Conservation (phyloP, 2,329 filamentous ascomycete species). For the Simplicillium sp. region DNA sequence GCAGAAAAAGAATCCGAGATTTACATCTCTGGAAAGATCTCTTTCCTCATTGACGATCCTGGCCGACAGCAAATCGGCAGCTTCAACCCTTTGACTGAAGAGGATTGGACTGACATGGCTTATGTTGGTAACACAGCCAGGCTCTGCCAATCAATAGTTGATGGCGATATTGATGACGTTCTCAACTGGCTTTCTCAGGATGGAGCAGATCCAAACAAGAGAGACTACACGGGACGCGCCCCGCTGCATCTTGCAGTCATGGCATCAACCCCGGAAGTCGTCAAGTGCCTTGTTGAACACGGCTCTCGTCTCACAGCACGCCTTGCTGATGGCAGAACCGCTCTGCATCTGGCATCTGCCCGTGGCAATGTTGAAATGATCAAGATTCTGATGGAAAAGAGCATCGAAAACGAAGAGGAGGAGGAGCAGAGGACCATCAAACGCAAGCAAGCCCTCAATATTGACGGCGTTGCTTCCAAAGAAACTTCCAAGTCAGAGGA, state of each 20-base stretch:
- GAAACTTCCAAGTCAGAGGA: constrained; percentile 10
- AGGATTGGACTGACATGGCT: constrained; percentile 88
- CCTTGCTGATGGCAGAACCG: constrained; percentile 69
- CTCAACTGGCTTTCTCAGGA: constrained; percentile 61
- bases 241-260: constrained; percentile 70
- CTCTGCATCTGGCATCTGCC: constrained; percentile 71
- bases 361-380: constrained; percentile 62
- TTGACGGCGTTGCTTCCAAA: constrained; percentile 4
- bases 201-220: constrained; percentile 58
- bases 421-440: constrained; percentile 40
- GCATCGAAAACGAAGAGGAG: constrained; percentile 61
- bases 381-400: constrained; percentile 62
- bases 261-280: constrained; percentile 58
- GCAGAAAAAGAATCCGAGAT: constrained; percentile 64
- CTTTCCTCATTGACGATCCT: constrained; percentile 72
- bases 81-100: constrained; percentile 72
- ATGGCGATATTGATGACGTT: constrained; percentile 61
- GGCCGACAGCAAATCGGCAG: constrained; percentile 62
- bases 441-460: constrained; percentile 15
- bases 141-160: constrained; percentile 74
- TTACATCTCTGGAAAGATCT: constrained; percentile 64
- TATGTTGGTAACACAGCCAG: constrained; percentile 72
- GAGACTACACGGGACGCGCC: constrained; percentile 71
- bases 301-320: constrained; percentile 66
- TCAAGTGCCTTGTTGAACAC: constrained; percentile 60